Evolutionary conservation across 176 grass and related monocot genomes (phyloP).

Genomic region (Lolium perenne): DNA sequence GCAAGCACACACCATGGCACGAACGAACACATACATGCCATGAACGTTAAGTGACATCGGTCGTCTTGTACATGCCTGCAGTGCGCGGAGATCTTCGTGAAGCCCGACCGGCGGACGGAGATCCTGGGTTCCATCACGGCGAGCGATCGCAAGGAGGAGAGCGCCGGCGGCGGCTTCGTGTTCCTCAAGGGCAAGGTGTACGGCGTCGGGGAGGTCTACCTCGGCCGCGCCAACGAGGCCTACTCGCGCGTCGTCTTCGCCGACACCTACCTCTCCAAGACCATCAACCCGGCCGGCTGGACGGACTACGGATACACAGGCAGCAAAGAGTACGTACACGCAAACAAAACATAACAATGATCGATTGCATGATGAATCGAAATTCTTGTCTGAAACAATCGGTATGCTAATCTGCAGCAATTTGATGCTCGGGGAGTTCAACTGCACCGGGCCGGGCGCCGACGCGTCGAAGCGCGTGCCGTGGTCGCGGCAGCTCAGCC

Average conservation of each 20-base stretch:
- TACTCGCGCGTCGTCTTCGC: slow-evolving; percentile 70
- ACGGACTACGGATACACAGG: slow-evolving; percentile 60
- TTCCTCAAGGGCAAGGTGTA: slow-evolving; percentile 95
- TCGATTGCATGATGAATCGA: background rate
- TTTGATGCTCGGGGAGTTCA: slow-evolving; percentile 65
- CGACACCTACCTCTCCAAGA: slow-evolving; percentile 78
- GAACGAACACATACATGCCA: background rate
- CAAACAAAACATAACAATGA: background rate
- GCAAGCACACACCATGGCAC: slow-evolving; percentile 34
- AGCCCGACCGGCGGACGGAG: slow-evolving; percentile 61
- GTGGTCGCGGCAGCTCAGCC: slow-evolving; percentile 51
- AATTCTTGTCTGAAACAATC: background rate
- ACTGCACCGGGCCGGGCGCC: slow-evolving; percentile 70
- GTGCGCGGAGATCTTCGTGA: slow-evolving; percentile 89
- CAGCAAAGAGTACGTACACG: slow-evolving; percentile 54
- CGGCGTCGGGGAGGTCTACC: slow-evolving; percentile 70
- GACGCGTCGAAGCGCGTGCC: slow-evolving; percentile 40
- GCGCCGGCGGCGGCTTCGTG: slow-evolving; percentile 63
- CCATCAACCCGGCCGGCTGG: slow-evolving; percentile 59
- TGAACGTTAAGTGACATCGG: background rate
- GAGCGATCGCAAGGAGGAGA: slow-evolving; percentile 58
- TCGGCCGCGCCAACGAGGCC: slow-evolving; percentile 62
- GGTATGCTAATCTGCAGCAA: slow-evolving; percentile 37
- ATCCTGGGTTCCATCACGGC: slow-evolving; percentile 79
- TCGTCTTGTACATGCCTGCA: slow-evolving; percentile 7